Conservation (phyloP, 1,284 basidiomycete genomes). For the Schizophyllum amplum region DNA sequence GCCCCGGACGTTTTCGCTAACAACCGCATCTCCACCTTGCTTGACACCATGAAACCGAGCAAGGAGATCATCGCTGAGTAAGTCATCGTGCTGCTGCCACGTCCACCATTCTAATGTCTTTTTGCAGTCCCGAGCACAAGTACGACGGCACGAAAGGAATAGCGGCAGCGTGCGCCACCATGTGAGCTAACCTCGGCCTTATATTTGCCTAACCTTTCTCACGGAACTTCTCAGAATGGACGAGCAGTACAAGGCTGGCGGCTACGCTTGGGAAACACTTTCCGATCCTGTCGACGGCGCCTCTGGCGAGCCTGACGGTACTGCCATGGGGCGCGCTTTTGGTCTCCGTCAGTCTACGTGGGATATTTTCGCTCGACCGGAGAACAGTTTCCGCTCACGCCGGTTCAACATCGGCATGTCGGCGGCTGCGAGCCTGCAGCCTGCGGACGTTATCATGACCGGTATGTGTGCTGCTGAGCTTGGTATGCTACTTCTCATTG, state of each 20-base stretch:
- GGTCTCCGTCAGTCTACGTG: conserved; percentile 13
- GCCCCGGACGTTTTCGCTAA: conserved; percentile 33
- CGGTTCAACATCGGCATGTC: conserved; percentile 19
- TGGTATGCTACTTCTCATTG: not conserved
- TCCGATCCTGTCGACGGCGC: conserved; percentile 13
- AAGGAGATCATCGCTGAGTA: conserved; percentile 16
- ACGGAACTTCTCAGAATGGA: no score
- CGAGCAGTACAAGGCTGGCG: conserved; percentile 18
- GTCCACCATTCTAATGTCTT: not conserved
- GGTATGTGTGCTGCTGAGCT: no score
- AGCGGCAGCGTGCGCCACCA: conserved; percentile 14
- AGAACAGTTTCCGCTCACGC: conserved; percentile 11
- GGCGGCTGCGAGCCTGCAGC: conserved; percentile 13
- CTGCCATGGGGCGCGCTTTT: conserved; percentile 11
- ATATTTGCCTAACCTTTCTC: not conserved
- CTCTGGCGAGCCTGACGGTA: conserved; percentile 11
- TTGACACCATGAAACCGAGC: conserved; percentile 31
- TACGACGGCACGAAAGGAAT: conserved; percentile 18
- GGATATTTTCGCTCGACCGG: conserved; percentile 17
- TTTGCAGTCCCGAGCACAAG: conserved; percentile 17
- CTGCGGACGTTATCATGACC: conserved; percentile 13
- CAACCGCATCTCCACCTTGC: conserved; percentile 30
- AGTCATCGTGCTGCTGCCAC: not conserved
- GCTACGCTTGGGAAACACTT: conserved; percentile 17
- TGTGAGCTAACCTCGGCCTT: conserved; percentile 10